A percentile compares a stretch with the other conserved stretches of the same genome.
Conservation (phyloP, 2,329 filamentous ascomycete species). For the Esteya vermicola region DNA sequence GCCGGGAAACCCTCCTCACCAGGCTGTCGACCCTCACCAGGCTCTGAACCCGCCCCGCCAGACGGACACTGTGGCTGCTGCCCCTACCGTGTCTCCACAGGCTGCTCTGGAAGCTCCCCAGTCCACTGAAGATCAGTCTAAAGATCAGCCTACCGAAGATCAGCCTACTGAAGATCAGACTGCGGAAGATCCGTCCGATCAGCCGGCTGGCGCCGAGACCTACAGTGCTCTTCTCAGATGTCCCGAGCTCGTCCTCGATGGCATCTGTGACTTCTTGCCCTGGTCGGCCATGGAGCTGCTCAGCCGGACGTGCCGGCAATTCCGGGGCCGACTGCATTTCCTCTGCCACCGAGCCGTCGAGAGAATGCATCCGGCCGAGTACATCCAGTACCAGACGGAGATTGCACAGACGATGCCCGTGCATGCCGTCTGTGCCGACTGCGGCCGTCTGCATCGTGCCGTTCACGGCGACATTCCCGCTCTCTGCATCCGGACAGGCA, state of each 20-base stretch:
- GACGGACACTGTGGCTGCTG: too few species aligned
- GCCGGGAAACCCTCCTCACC: too few species aligned
- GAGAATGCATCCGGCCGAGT: neutral
- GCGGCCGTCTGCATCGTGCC: neutral
- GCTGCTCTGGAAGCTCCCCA: too few species aligned
- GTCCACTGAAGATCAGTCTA: too few species aligned
- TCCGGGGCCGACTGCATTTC: neutral
- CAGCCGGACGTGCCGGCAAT: neutral
- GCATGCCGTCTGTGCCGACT: neutral
- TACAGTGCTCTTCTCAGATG: neutral
- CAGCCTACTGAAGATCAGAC: neutral
- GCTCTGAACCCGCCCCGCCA: too few species aligned
- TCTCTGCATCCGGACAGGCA: neutral
- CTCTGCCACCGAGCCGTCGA: neutral
- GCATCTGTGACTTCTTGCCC: neutral
- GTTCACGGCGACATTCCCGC: neutral
- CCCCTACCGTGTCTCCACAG: too few species aligned
- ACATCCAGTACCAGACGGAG: neutral
- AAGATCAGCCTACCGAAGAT: too few species aligned
- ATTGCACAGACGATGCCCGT: neutral
- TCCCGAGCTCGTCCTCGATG: neutral
- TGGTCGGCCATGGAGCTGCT: slow-evolving; percentile 2
- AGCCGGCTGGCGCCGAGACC: too few species aligned
- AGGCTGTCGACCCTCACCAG: too few species aligned
- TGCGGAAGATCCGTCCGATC: too few species aligned